Percentiles rank a stretch among this genome's conserved stretches.
Conservation (phyloP, 148 eudicot genomes). For the Fagopyrum esculentum region DNA sequence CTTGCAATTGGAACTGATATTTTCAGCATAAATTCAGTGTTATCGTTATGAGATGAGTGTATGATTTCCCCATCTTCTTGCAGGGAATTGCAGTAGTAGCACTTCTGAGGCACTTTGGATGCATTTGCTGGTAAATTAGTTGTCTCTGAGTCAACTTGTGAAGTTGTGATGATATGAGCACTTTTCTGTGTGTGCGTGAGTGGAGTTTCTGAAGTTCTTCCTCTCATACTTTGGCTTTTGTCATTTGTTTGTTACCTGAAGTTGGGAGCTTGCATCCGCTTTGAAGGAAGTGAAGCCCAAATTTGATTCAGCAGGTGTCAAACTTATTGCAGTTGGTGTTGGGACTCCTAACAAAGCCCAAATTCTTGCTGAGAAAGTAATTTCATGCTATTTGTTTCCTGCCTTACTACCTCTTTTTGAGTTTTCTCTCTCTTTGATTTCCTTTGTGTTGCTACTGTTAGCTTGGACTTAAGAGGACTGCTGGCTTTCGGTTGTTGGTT, state of each 20-base stretch:
- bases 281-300: slow-evolving; percentile 51
- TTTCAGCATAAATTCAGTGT: neutral
- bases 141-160: neutral
- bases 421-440: neutral
- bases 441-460: slow-evolving; percentile 1
- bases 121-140: slow-evolving; percentile 64
- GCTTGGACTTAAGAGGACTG: neutral
- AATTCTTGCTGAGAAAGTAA: slow-evolving; percentile 75
- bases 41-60: neutral
- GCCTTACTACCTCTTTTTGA: neutral
- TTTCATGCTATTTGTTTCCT: neutral
- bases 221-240: slow-evolving; percentile 6
- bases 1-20: too few relatives aligned
- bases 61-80: slow-evolving; percentile 2
- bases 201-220: neutral
- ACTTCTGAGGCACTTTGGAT: slow-evolving; percentile 90
- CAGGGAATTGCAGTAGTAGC: slow-evolving; percentile 92
- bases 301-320: slow-evolving; percentile 81
- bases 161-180: neutral
- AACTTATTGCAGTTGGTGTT: slow-evolving; percentile 92
- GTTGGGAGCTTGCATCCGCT: slow-evolving; percentile 87
- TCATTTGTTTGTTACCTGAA: slow-evolving; percentile 17
- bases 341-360: slow-evolving; percentile 81
- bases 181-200: neutral
- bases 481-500: neutral